Conservation (phyloP, 345 rosid species). For the Viola odorata region DNA sequence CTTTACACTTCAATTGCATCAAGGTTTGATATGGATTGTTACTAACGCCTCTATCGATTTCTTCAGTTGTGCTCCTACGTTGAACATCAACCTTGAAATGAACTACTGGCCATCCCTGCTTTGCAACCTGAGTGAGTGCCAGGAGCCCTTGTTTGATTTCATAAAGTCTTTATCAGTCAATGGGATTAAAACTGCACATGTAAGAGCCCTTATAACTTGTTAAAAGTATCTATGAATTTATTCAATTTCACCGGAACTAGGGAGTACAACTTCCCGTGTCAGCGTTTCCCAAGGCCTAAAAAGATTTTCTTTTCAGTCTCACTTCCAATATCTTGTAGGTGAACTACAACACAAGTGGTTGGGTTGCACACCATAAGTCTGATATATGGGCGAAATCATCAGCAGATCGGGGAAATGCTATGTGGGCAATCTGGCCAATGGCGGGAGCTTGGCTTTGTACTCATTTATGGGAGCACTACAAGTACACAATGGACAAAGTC, state of each 20-base stretch:
- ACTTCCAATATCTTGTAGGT: conserved; percentile 39
- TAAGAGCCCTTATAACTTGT: conserved; percentile 23
- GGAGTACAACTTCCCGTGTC: not conserved
- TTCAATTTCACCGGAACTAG: not conserved
- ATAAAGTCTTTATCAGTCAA: conserved; percentile 59
- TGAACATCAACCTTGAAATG: conserved; percentile 97
- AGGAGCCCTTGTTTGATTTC: conserved; percentile 83
- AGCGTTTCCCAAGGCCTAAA: not conserved
- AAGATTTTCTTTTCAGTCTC: not conserved
- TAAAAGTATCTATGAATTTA: not conserved
- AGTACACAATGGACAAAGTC: conserved; percentile 72
- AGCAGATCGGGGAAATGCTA: conserved; percentile 51
- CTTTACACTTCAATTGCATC: not conserved
- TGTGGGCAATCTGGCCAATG: conserved; percentile 93
- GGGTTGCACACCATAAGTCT: conserved; percentile 83
- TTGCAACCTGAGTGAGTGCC: conserved; percentile 80
- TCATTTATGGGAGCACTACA: conserved; percentile 94
- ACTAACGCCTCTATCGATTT: conserved; percentile 11
- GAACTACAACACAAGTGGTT: conserved; percentile 69
- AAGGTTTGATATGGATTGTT: not conserved
- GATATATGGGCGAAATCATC: conserved; percentile 98
- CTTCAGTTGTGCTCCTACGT: conserved; percentile 77
- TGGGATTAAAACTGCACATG: conserved; percentile 83
- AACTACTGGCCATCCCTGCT: conserved; percentile 94
- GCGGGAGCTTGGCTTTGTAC: conserved; percentile 99